A percentile compares a stretch with the other conserved stretches of the same genome.
Evolutionary conservation across 2,329 filamentous ascomycete species (phyloP).

Genomic region (Aschersonia sp.): DNA sequence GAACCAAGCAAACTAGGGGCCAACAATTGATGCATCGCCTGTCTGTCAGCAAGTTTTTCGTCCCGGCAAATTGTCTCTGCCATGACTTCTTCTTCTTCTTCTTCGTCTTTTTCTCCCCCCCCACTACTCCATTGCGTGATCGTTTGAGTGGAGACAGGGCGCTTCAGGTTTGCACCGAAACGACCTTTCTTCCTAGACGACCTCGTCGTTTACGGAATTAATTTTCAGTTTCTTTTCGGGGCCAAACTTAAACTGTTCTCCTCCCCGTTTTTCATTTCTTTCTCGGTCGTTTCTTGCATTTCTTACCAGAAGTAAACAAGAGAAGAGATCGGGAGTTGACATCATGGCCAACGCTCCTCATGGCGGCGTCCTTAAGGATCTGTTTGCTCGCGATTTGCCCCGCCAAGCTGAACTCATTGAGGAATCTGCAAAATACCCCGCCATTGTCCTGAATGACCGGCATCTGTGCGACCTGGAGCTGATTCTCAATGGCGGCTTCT

Average conservation of each 20-base stretch:
- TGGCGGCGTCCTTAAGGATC: constrained; percentile 94
- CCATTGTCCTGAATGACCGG: constrained; percentile 75
- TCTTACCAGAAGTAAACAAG: too few species aligned
- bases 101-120: constrained; percentile 7
- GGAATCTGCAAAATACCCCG: constrained; percentile 78
- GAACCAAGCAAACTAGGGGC: too few species aligned
- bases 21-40: too few species aligned
- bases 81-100: background rate
- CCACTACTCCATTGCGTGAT: constrained; percentile 17
- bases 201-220: background rate
- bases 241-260: background rate
- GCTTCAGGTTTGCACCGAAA: constrained; percentile 1
- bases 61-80: too few species aligned
- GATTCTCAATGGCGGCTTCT: constrained; percentile 96
- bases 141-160: constrained; percentile 1
- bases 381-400: constrained; percentile 82
- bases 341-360: constrained; percentile 60
- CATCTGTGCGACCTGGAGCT: constrained; percentile 97
- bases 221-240: background rate
- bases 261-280: background rate
- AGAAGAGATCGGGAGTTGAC: constrained; percentile 1
- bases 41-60: too few species aligned
- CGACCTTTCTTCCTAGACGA: background rate
- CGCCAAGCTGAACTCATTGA: constrained; percentile 63
- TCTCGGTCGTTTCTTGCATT: background rate